Conservation (phyloP, 75 land plant genomes). For the Adiantum capillusveneris region DNA sequence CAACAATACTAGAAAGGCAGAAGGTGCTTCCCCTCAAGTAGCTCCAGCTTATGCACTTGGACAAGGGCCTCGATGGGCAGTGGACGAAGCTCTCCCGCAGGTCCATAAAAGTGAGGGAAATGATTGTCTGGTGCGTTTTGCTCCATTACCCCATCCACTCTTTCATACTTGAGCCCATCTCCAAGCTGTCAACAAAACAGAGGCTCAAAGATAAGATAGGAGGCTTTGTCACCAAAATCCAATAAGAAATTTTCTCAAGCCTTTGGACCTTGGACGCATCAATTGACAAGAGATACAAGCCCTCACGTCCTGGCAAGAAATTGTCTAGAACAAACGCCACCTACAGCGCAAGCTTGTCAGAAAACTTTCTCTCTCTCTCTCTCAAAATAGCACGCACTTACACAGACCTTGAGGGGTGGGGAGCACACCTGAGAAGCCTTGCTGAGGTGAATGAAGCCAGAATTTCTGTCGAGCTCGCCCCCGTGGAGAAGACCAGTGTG, state of each 20-base stretch:
- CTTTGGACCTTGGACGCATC: neutral
- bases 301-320: neutral
- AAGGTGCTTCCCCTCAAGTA: neutral
- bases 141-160: neutral
- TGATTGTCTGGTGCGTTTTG: neutral
- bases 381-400: no score
- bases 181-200: neutral
- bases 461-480: neutral
- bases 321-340: neutral
- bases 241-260: no score
- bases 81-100: neutral
- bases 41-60: slow-evolving; percentile 1
- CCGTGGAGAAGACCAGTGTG: slow-evolving; percentile 1
- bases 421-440: neutral
- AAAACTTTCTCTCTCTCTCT: no score
- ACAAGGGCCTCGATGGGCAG: neutral
- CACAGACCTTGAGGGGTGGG: no score
- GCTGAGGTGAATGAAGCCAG: slow-evolving; percentile 1
- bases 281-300: neutral
- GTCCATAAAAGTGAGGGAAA: slow-evolving; percentile 3
- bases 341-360: neutral
- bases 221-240: no score
- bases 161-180: slow-evolving; percentile 2
- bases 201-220: neutral
- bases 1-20: neutral